phyloP scores from a whole-genome alignment of 2,329 filamentous ascomycete species.

The Pseudopithomyces maydicus region DNA sequence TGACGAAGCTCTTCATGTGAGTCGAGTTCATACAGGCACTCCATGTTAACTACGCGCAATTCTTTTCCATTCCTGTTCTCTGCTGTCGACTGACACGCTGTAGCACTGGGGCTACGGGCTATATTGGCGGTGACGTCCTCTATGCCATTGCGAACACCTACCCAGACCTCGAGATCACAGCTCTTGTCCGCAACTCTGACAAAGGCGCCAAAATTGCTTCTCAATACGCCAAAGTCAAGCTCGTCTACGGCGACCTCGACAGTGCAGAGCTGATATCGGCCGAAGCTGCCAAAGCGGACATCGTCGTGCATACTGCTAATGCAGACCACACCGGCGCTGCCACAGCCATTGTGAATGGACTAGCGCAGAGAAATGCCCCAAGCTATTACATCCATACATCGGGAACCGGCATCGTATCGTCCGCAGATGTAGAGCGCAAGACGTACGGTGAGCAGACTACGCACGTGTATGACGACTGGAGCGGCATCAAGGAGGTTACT shows the following conservation, averaged over 20 bases:
- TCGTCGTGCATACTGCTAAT: constrained; percentile 43
- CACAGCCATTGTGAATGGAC: constrained; percentile 31
- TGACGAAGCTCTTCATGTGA: constrained; percentile 22
- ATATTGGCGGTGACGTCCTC: constrained; percentile 39
- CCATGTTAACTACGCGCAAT: not conserved
- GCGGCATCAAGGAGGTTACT: constrained; percentile 61
- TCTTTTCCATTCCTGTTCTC: not conserved
- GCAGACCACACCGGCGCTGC: constrained; percentile 33
- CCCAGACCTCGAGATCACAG: constrained; percentile 56
- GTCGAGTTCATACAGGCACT: not conserved
- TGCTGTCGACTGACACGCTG: constrained; percentile 1
- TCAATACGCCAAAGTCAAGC: constrained; percentile 53
- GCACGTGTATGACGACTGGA: constrained; percentile 64
- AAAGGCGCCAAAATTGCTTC: constrained; percentile 53
- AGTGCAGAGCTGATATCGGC: constrained; percentile 31
- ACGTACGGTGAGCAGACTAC: constrained; percentile 54
- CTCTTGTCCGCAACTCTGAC: constrained; percentile 56
- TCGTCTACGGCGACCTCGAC: constrained; percentile 56
- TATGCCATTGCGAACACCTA: constrained; percentile 49
- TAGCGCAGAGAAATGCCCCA: constrained; percentile 50
- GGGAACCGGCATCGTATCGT: constrained; percentile 61
- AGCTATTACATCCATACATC: constrained; percentile 60
- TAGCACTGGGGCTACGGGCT: constrained; percentile 40
- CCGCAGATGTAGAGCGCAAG: constrained; percentile 52
- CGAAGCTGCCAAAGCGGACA: constrained; percentile 35